Evolutionary conservation across 768 basidiomycete genomes (phyloP).

Genomic region (Sporobolomyces pararoseus): DNA sequence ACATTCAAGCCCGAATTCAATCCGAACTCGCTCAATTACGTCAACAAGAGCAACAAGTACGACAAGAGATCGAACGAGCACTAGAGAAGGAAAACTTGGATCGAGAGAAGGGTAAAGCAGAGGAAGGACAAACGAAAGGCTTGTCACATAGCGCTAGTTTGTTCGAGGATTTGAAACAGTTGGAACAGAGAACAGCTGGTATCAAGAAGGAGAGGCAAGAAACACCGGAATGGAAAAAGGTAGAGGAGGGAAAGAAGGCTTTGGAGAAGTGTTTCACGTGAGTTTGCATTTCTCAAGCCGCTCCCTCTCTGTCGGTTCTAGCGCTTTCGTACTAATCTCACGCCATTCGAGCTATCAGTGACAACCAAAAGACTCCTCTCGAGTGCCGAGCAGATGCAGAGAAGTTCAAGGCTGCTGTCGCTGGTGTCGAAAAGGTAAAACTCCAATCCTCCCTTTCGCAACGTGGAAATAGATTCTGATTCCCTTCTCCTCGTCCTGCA

Average conservation of each 20-base stretch:
- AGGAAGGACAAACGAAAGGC: slow-evolving; percentile 53
- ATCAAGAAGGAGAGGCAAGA: slow-evolving; percentile 54
- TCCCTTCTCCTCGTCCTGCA: neutral
- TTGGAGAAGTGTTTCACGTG: slow-evolving; percentile 71
- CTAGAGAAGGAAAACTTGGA: slow-evolving; percentile 85
- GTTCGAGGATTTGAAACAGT: slow-evolving; percentile 70
- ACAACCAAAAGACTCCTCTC: slow-evolving; percentile 34
- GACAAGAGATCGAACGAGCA: slow-evolving; percentile 67
- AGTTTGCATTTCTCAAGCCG: neutral
- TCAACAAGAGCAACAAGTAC: slow-evolving; percentile 66
- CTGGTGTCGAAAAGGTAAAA: slow-evolving; percentile 35
- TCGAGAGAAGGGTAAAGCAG: slow-evolving; percentile 58
- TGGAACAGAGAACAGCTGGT: slow-evolving; percentile 67
- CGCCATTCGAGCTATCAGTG: no score
- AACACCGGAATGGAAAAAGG: slow-evolving; percentile 54
- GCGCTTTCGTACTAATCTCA: neutral
- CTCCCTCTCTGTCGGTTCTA: slow-evolving; percentile 48
- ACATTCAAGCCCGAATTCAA: slow-evolving; percentile 68
- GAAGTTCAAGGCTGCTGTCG: slow-evolving; percentile 42
- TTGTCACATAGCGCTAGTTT: slow-evolving; percentile 56
- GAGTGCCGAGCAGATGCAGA: slow-evolving; percentile 38
- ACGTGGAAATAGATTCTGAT: no score
- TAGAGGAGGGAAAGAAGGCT: slow-evolving; percentile 60
- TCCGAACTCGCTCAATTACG: slow-evolving; percentile 64
- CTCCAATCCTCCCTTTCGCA: neutral